Evolutionary conservation across 106 monocot genomes (phyloP).

Genomic region (Gastrodia elata): DNA sequence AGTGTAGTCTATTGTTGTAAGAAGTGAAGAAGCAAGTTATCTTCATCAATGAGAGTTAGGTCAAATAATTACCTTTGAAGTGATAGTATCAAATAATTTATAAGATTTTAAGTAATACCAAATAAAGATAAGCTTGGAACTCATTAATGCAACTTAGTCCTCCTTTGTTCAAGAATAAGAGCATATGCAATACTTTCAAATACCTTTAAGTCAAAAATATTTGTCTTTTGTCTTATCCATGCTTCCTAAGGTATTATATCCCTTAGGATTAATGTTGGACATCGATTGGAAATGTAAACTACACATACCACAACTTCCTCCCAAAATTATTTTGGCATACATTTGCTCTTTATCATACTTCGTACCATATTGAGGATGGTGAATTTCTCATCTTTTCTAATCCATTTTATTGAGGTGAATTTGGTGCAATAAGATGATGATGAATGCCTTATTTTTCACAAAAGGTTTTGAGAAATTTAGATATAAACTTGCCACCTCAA

Average conservation of each 20-base stretch:
- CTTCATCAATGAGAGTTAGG: too few relatives aligned
- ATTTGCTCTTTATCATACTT: background rate
- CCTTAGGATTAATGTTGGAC: background rate
- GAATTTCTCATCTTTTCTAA: background rate
- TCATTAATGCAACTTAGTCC: background rate
- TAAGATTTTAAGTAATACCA: background rate
- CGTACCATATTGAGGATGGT: background rate
- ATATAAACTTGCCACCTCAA: background rate
- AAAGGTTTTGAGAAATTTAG: background rate
- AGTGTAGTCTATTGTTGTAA: too few relatives aligned
- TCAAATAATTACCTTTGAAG: background rate
- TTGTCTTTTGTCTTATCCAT: background rate
- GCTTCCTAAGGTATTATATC: background rate
- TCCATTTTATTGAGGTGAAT: background rate
- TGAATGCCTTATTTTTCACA: background rate
- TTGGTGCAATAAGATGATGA: background rate
- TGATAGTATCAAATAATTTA: background rate
- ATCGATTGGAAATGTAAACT: background rate
- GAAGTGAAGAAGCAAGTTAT: too few relatives aligned
- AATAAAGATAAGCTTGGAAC: background rate
- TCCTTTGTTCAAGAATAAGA: background rate
- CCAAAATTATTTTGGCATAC: background rate
- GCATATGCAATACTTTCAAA: background rate
- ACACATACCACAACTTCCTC: background rate
- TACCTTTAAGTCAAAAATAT: background rate